Conservation (phyloP, 2,329 filamentous ascomycete genomes). For the Epicoccum nigrum region DNA sequence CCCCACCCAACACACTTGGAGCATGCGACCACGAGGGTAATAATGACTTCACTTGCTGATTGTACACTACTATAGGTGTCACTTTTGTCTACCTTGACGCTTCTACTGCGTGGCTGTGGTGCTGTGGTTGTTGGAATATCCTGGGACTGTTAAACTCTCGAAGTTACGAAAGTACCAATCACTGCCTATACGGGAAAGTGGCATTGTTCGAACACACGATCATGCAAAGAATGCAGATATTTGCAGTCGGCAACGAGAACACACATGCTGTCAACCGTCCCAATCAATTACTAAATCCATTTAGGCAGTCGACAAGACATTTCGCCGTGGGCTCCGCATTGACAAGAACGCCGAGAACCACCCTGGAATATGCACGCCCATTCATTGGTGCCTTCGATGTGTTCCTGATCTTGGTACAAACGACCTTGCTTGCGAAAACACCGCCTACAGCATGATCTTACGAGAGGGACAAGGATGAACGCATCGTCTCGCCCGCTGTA, state of each 20-base stretch:
- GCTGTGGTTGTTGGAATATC: too few species aligned
- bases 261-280: background rate
- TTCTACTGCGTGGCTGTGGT: too few species aligned
- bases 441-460: background rate
- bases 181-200: too few species aligned
- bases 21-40: too few species aligned
- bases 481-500: too few species aligned
- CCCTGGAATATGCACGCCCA: background rate
- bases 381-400: constrained; percentile 4
- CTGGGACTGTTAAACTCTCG: too few species aligned
- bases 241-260: background rate
- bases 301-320: constrained; percentile 16
- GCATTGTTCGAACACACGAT: background rate
- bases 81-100: too few species aligned
- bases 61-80: too few species aligned
- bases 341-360: constrained; percentile 15
- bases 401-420: constrained; percentile 12
- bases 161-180: too few species aligned
- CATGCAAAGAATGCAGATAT: background rate
- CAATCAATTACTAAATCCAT: background rate
- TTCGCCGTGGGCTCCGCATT: constrained; percentile 2
- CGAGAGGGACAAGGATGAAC: too few species aligned
- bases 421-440: background rate
- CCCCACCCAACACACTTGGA: too few species aligned
- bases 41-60: too few species aligned